phyloP scores from a whole-genome alignment of 1,284 basidiomycete species.

The Erythrobasidium hasegawianum region DNA sequence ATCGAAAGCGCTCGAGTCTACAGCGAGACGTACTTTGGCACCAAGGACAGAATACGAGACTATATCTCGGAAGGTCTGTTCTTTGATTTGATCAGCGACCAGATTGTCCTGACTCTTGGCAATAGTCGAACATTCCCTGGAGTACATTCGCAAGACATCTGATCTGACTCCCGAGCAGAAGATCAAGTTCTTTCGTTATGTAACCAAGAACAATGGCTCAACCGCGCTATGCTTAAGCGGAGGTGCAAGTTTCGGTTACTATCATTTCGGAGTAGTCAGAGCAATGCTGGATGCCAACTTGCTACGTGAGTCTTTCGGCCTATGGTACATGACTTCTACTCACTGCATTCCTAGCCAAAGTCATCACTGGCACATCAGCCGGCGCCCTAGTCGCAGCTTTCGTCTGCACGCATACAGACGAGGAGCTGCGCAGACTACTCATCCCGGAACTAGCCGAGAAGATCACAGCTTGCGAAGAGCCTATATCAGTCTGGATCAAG shows the following conservation, averaged over 20 bases:
- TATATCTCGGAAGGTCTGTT: slow-evolving; percentile 79
- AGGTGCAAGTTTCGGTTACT: slow-evolving; percentile 91
- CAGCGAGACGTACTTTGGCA: slow-evolving; percentile 75
- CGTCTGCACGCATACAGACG: slow-evolving; percentile 82
- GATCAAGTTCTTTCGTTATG: slow-evolving; percentile 81
- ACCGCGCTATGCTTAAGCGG: slow-evolving; percentile 89
- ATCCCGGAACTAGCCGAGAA: slow-evolving; percentile 74
- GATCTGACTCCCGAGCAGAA: slow-evolving; percentile 82
- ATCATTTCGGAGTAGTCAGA: slow-evolving; percentile 81
- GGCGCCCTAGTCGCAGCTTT: slow-evolving; percentile 55
- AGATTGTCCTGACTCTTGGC: background rate
- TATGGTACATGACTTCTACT: slow-evolving; percentile 89
- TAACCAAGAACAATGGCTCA: slow-evolving; percentile 80
- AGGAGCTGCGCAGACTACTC: slow-evolving; percentile 73
- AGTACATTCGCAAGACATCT: slow-evolving; percentile 61
- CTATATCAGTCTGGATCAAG: slow-evolving; percentile 62
- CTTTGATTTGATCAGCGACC: too few species aligned
- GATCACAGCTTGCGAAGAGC: slow-evolving; percentile 87
- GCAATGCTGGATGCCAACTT: slow-evolving; percentile 84
- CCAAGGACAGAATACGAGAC: slow-evolving; percentile 80
- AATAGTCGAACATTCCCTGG: slow-evolving; percentile 51
- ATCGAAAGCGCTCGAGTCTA: slow-evolving; percentile 44
- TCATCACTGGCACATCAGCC: slow-evolving; percentile 27
- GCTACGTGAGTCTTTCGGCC: slow-evolving; percentile 79
- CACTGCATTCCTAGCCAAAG: background rate